A percentile compares a stretch with the other conserved stretches of the same genome.
phyloP scores from a whole-genome alignment of 805 yeast species.

The Ascoidea tarda region DNA sequence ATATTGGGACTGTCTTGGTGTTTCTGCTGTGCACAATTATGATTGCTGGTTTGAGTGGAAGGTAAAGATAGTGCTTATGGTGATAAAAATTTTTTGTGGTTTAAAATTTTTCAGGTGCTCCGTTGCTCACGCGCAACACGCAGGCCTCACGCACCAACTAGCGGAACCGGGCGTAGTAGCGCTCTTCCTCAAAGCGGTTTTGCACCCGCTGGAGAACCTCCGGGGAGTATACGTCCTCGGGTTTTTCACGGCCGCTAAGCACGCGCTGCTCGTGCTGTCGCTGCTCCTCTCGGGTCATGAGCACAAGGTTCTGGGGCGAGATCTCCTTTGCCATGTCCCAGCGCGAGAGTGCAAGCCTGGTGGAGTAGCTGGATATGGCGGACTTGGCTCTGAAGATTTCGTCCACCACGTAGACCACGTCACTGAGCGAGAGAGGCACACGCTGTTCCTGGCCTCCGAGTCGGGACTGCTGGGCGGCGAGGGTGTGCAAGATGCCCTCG shows the following conservation, averaged over 20 bases:
- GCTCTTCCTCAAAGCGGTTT: constrained; percentile 62
- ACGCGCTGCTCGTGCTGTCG: constrained; percentile 64
- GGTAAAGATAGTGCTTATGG: too few relatives aligned
- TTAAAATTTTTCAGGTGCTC: too few relatives aligned
- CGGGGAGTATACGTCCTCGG: constrained; percentile 48
- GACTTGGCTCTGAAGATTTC: constrained; percentile 91
- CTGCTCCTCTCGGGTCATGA: constrained; percentile 84
- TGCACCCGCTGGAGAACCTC: constrained; percentile 44
- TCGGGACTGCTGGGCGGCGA: constrained; percentile 80
- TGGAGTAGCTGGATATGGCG: constrained; percentile 70
- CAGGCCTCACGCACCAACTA: constrained; percentile 4
- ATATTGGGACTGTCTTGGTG: too few relatives aligned
- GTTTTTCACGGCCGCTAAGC: constrained; percentile 47
- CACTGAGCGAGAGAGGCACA: constrained; percentile 58
- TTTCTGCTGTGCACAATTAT: too few relatives aligned
- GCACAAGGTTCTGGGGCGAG: constrained; percentile 64
- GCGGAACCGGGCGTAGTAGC: constrained; percentile 49
- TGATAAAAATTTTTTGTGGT: too few relatives aligned
- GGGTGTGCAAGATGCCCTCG: constrained; percentile 67
- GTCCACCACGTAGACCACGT: constrained; percentile 72
- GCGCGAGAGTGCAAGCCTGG: constrained; percentile 64
- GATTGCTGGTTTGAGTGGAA: too few relatives aligned
- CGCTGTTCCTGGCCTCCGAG: constrained; percentile 60
- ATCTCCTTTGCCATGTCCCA: constrained; percentile 69
- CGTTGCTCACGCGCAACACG: too few relatives aligned